phyloP scores from a whole-genome alignment of 805 yeast species.

The Candida loeiensis region DNA sequence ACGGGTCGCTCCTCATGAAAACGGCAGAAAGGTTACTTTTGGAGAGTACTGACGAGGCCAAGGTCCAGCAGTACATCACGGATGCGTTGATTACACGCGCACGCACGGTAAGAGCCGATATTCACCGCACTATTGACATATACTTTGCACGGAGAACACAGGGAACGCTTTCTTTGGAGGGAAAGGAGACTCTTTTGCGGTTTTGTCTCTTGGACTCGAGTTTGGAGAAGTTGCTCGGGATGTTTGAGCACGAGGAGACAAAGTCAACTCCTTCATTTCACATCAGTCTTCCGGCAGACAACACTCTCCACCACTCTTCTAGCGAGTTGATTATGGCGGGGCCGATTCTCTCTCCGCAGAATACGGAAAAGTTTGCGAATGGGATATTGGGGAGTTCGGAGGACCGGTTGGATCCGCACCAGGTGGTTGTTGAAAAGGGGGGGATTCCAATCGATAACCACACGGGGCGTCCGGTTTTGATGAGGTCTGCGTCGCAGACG shows the following conservation, averaged over 20 bases:
- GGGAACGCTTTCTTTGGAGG: conserved; percentile 49
- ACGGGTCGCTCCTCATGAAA: conserved; percentile 70
- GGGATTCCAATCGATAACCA: conserved; percentile 59
- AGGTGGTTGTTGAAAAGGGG: conserved; percentile 65
- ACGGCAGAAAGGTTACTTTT: conserved; percentile 65
- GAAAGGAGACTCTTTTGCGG: conserved; percentile 51
- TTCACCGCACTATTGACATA: conserved; percentile 50
- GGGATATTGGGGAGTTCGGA: conserved; percentile 6
- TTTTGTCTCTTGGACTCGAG: conserved; percentile 55
- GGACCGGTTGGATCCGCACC: conserved; percentile 51
- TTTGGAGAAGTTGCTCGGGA: conserved; percentile 48
- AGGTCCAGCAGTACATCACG: conserved; percentile 43
- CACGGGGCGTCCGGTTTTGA: conserved; percentile 70
- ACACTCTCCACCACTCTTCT: conserved; percentile 45
- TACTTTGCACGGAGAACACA: conserved; percentile 44
- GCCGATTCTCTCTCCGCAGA: conserved; percentile 48
- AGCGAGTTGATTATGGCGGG: conserved; percentile 51
- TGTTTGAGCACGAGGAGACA: conserved; percentile 43
- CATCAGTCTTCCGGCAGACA: background rate
- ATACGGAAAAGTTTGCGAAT: conserved; percentile 17
- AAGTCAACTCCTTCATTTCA: background rate
- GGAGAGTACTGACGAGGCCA: conserved; percentile 27
- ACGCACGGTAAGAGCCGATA: conserved; percentile 45
- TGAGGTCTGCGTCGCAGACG: conserved; percentile 62
- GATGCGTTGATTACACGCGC: conserved; percentile 52